phyloP scores from a whole-genome alignment of 345 rosid genomes.

The Acer campestre region DNA sequence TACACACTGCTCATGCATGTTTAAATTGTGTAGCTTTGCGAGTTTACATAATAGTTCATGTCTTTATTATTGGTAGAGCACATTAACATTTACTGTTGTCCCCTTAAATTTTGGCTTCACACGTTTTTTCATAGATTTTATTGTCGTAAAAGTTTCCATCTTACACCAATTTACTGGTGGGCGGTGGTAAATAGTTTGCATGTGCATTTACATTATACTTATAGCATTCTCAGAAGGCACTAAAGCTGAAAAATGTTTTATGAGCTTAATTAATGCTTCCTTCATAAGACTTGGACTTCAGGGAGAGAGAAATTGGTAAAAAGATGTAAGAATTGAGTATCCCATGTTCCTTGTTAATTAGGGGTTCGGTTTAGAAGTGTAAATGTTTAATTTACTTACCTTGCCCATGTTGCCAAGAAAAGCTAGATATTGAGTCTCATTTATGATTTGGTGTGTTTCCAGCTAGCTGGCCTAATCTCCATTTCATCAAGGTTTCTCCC shows the following conservation, averaged over 20 bases:
- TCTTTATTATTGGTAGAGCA: neutral
- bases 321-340: neutral
- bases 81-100: neutral
- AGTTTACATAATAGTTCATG: neutral
- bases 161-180: neutral
- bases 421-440: neutral
- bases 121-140: neutral
- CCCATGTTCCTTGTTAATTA: neutral
- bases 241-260: neutral
- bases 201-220: neutral
- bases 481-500: constrained; percentile 68
- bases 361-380: neutral
- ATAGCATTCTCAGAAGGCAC: neutral
- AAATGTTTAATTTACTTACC: neutral
- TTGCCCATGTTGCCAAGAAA: neutral
- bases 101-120: neutral
- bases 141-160: neutral
- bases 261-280: neutral
- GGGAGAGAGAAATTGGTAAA: neutral
- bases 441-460: constrained; percentile 21
- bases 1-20: neutral
- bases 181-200: neutral
- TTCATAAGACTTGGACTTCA: neutral
- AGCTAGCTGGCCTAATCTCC: constrained; percentile 68
- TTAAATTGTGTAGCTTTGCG: neutral